Evolutionary conservation across 352 stramenopile genomes (phyloP), one percentile per base, ranked within the genome.

Genomic region (Globisporangium abappressorium): DNA sequence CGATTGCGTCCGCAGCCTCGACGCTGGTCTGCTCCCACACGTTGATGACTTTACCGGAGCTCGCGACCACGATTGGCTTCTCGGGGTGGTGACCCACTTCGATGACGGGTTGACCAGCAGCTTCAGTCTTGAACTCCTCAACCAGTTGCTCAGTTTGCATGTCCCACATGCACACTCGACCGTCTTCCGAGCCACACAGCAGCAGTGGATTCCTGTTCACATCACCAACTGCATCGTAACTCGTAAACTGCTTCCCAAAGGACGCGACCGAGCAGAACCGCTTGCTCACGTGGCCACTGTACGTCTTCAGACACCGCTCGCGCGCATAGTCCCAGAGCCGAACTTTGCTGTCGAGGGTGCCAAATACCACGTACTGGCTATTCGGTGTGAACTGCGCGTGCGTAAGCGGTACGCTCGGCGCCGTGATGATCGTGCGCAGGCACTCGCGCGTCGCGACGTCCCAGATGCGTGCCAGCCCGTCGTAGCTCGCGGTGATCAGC

Each of bases 401-500:
- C 22, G 84, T 90, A 51, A 93, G 84, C 3, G 86, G 83, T 20
- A 76, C 80, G 0, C 79, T 73, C 5, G 80, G 76, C 11, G 86
- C 77, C 41, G 80, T 61, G 49, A 98, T 90, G 33, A 98, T 85
- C 34, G 97, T 98, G 47, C 97, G 98, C 28, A 99, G 76, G 76
- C 97, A 99, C 75, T 98, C 91, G 53, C 93, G 95, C 28, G 92
- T 98, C 24, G 89, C 90, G n/a, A 98, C 94, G 81, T 99, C 97
- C 97, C 97, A 99, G 36, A 99, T 89, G 54, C 97, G 84, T 62
- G 84, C 84, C n/a, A 94, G 73, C 7, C 84, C 87, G 65, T 95
- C 88, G 64, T 90, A 92, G 65, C 81, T 81, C 41, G 68, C 81
- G 2, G 90, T 94, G 24, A 95, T 87, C 18, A 99, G 83, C 67